phyloP scores from a whole-genome alignment of 2,329 filamentous ascomycete species.

The Grosmannia clavigera region DNA sequence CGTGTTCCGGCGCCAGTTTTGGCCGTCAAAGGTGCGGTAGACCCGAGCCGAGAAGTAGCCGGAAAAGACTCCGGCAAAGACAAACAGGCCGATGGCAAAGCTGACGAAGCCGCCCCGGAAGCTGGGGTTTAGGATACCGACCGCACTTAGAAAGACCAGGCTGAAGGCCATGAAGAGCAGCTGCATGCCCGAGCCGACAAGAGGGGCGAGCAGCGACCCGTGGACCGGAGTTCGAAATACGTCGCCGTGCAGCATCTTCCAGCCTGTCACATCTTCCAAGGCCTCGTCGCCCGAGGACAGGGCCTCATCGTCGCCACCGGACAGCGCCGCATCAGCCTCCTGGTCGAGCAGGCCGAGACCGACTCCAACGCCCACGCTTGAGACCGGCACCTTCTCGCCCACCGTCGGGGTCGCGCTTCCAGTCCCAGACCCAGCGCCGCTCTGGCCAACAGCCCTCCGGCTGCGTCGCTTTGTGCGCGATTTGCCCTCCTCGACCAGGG shows the following conservation, averaged over 20 bases:
- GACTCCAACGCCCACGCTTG: slow-evolving; percentile 12
- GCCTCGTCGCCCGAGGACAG: slow-evolving; percentile 56
- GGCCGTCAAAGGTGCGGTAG: slow-evolving; percentile 72
- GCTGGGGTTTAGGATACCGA: slow-evolving; percentile 72
- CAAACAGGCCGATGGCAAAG: slow-evolving; percentile 69
- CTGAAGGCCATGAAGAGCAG: slow-evolving; percentile 70
- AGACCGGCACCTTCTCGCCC: slow-evolving; percentile 33
- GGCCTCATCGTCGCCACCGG: slow-evolving; percentile 32
- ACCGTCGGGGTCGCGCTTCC: slow-evolving; percentile 23
- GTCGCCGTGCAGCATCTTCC: slow-evolving; percentile 82
- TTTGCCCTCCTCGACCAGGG: slow-evolving; percentile 54
- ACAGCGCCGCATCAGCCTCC: slow-evolving; percentile 5
- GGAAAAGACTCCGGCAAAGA: slow-evolving; percentile 72
- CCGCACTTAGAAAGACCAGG: slow-evolving; percentile 57
- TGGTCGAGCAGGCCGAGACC: slow-evolving; percentile 41
- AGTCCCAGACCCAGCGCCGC: slow-evolving; percentile 15
- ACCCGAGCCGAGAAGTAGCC: slow-evolving; percentile 78
- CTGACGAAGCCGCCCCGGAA: slow-evolving; percentile 85
- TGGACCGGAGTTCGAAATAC: slow-evolving; percentile 65
- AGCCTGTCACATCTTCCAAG: slow-evolving; percentile 70
- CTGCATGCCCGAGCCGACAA: slow-evolving; percentile 79
- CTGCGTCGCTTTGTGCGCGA: slow-evolving; percentile 35
- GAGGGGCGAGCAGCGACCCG: slow-evolving; percentile 62
- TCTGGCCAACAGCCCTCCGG: slow-evolving; percentile 20
- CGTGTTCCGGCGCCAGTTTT: slow-evolving; percentile 63